A percentile compares a stretch with the other conserved stretches of the same genome.
Conservation (phyloP, 2,329 filamentous ascomycete species). For the Cercospora berteroae region DNA sequence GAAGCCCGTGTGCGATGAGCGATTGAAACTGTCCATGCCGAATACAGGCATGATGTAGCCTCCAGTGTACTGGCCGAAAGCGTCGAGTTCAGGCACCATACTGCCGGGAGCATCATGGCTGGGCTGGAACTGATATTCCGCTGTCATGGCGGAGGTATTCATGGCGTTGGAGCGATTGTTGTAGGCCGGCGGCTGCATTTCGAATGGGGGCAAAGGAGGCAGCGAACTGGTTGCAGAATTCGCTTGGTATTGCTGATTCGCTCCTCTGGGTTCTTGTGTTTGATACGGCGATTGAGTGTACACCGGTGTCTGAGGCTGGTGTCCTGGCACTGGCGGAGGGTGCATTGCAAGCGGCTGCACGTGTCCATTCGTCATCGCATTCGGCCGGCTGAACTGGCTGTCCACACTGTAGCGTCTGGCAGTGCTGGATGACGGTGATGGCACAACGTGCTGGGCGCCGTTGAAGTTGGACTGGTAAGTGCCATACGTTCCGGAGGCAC, state of each 20-base stretch:
- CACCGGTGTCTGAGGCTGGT: conserved; percentile 19
- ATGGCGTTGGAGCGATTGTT: conserved; percentile 21
- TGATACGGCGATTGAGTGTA: conserved; percentile 29
- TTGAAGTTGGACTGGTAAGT: conserved; percentile 17
- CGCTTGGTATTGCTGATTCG: conserved; percentile 25
- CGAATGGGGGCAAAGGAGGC: conserved; percentile 32
- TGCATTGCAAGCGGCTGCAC: conserved; percentile 30
- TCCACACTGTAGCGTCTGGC: conserved; percentile 30
- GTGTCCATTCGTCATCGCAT: conserved; percentile 20
- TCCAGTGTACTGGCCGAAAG: conserved; percentile 48
- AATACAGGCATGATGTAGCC: conserved; percentile 77
- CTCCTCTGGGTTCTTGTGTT: conserved; percentile 16
- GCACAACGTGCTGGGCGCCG: conserved; percentile 7
- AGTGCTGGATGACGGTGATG: conserved; percentile 18
- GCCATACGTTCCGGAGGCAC: conserved; percentile 15
- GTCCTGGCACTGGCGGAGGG: conserved; percentile 27
- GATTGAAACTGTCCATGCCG: conserved; percentile 73
- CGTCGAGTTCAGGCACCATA: conserved; percentile 32
- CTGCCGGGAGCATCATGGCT: conserved; percentile 27
- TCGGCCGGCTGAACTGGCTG: conserved; percentile 17
- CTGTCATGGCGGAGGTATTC: conserved; percentile 27
- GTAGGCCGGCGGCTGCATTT: conserved; percentile 21
- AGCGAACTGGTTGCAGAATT: conserved; percentile 21
- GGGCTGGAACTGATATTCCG: conserved; percentile 25
- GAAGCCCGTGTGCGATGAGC: conserved; percentile 59